Base-by-base conservation (phyloP, 805 yeast species). In the Metschnikowia shivogae region DNA sequence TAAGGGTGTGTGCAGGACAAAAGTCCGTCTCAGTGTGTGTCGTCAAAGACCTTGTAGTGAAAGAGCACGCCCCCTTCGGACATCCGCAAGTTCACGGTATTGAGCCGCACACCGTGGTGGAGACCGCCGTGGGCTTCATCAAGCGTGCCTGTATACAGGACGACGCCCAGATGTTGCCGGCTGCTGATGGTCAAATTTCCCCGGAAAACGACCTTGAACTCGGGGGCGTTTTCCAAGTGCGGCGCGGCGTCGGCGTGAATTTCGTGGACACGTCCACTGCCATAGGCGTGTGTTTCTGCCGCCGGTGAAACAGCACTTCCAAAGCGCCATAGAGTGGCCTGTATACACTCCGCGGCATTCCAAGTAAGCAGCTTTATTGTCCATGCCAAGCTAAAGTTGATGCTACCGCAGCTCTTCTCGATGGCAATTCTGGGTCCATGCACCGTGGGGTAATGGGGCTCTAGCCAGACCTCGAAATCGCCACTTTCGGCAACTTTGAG, bases 121-220 rank as follows among this genome's bases (percentile, higher is more conserved):
- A 66, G 60, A 34, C 55, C 53, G 24, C 61, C 38, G 44, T 68
- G 73, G 44, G 59, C 58, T 39, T 58, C 53, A 43, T 68, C 72
- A 20, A 68, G 47, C 10, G 41, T 42, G 1, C 72, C 73, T 13
- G 44, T 40, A 49, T 65, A 68, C 11, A 28, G 19, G 10, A 61
- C 46, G 3, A 39, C 32, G 0, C 68, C 68, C 20, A 34, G n/a
- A 13, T 50, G 49, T 5, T 35, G 28, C 11, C 54, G 42, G 17
- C 50, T 44, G 24, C 41, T 39, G 9, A 68, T 48, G 13, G 39
- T 40, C 34, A 62, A 52, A 5, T 50, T 45, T 5, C 72, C 72
- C 5, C 48, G 32, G 42, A 64, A 65, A 5, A 49, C 40, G 8
- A 68, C 49, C 4, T 42, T 37, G 48, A 62, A 67, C 45, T 59